Conservation (phyloP, 257 asterid species). For the Perilla frutescens region DNA sequence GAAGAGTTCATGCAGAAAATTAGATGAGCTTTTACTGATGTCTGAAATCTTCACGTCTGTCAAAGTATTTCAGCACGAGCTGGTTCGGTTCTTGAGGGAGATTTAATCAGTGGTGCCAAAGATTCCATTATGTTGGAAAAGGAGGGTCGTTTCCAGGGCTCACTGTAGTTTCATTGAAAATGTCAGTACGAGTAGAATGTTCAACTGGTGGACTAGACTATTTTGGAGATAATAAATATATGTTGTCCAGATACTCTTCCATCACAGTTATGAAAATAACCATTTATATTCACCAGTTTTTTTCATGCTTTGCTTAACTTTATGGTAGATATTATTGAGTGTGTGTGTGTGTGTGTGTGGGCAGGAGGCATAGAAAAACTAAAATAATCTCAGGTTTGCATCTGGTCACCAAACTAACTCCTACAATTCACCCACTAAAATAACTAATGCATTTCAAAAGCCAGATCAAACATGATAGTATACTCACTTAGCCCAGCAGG, state of each 20-base stretch:
- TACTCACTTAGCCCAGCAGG: constrained; percentile 91
- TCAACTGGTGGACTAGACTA: constrained; percentile 20
- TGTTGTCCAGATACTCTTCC: background rate
- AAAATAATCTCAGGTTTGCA: constrained; percentile 16
- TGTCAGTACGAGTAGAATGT: constrained; percentile 6
- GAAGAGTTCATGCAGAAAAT: constrained; percentile 29
- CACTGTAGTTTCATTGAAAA: constrained; percentile 59
- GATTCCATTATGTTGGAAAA: constrained; percentile 81
- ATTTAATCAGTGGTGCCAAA: constrained; percentile 63
- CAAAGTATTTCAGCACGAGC: constrained; percentile 50
- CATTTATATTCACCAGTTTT: background rate
- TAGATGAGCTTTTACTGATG: constrained; percentile 14
- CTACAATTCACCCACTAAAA: constrained; percentile 7
- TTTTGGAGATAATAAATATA: background rate
- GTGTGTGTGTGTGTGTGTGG: background rate
- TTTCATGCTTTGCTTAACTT: background rate
- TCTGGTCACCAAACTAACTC: constrained; percentile 20
- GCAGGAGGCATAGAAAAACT: background rate
- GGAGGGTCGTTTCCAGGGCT: constrained; percentile 94
- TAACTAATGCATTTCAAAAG: constrained; percentile 6
- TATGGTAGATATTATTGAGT: background rate
- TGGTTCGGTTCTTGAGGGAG: constrained; percentile 52
- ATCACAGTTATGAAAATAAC: background rate
- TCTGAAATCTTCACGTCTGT: constrained; percentile 44
- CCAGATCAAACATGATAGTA: constrained; percentile 27